These are phyloP conservation scores for Durusdinium trenchii DNA, from an alignment of 73 alveolate genomes.

Conservation along the genomic window DNA sequence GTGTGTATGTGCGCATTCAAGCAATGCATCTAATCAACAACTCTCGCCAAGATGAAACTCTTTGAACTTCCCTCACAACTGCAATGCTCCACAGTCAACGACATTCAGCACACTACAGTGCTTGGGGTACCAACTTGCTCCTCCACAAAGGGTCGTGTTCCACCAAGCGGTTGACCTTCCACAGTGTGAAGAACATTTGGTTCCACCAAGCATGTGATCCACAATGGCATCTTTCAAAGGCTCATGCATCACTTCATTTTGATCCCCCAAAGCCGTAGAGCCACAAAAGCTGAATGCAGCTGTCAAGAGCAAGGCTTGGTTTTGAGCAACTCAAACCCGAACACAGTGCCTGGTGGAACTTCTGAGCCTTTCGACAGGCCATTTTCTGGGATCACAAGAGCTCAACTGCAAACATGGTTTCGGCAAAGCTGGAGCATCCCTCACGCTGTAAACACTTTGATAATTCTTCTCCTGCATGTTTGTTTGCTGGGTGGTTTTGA, in stretches of 20 bases:
- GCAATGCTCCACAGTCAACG: too few species aligned
- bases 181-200: not conserved
- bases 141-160: slow-evolving; percentile 85
- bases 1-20: not conserved
- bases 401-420: too few species aligned
- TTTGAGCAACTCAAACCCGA: not conserved
- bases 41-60: not conserved
- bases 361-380: slow-evolving; percentile 32
- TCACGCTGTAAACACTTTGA: too few species aligned
- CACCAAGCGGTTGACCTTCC: slow-evolving; percentile 71
- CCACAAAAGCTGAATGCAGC: not conserved
- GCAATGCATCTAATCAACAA: not conserved
- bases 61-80: too few species aligned
- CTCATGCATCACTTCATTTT: not conserved
- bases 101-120: not conserved
- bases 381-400: too few species aligned
- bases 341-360: slow-evolving; percentile 5
- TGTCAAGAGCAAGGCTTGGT: not conserved
- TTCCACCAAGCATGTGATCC: not conserved
- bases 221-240: not conserved
- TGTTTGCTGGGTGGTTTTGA: too few species aligned
- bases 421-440: too few species aligned
- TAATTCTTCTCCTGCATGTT: too few species aligned
- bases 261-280: not conserved
- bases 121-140: slow-evolving; percentile 15